Base-by-base conservation (phyloP, 441 rosid species). In the Populus hybrid region DNA sequence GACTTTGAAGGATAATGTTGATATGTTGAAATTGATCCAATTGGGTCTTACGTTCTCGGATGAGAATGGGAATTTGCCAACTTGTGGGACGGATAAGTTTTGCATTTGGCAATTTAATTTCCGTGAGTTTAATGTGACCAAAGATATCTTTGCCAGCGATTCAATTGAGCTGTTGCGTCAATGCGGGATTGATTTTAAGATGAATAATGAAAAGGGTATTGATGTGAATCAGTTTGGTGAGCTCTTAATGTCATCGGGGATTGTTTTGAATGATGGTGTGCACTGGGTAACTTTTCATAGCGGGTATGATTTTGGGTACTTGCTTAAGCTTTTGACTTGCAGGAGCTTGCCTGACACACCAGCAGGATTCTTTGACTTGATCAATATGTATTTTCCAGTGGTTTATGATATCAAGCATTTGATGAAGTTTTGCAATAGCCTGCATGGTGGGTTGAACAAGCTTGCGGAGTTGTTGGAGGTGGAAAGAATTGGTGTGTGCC, bases 251-350 rank as follows among this genome's bases (percentile, higher is more conserved):
- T 83, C 94, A 0, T 94, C 96, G 0, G 96, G 94, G 53, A 73
- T 91, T 8, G 93, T 94, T 72, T 82, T 94, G 83, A 90, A 89
- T 78, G 89, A 87, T 9, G 36, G 53, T 12, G 80, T 92, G 71
- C 90, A 84, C 42, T 92, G 98, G 97, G 91, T 92, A 26, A 92
- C 98, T 2, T 94, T 94, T 80, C 98, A 94, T 18, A 86, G 98
- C 26, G 91, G 88, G 8, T 91, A 91, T 82, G 97, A 92, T 89
- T 90, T 92, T 24, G 97, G 97, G 4, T 92, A 92, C 76, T 78
- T 92, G 90, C 87, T 92, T 35, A 92, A 90, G 88, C 81, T 91
- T 12, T 79, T 94, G 69, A 87, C 89, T 3, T 86, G 91, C 81
- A 83, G 77, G 84, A 80, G 81, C 74, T 83, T 92, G 71, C 97